Evolutionary conservation across 441 rosid species (phyloP), one percentile per base, ranked within the genome.

Genomic region (Eugenia klotzschiana): DNA sequence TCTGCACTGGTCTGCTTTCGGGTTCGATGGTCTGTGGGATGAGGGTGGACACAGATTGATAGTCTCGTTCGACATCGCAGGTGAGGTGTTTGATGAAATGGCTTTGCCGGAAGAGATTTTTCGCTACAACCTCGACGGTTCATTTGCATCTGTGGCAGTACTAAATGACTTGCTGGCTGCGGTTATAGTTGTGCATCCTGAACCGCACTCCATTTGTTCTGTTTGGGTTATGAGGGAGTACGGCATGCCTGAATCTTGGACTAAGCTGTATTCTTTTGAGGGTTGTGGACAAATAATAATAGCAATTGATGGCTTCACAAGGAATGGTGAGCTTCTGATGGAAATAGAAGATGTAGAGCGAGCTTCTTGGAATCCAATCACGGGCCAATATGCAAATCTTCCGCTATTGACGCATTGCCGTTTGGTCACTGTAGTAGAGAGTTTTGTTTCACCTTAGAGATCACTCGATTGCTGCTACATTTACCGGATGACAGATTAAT

Each of bases 131-230:
- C 14, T 2, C 6, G 37, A 14, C 9, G 8, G 9, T 26, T 6
- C 4, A 27, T 4, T 3, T 3, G 9, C 26, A 5, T 27, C 4
- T 27, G 4, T 57, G 20, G 15, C 22, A 0, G 2, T 26, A 14
- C 27, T 26, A 4, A 26, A 57, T 57, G 69, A 14, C 37, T 26
- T 57, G 69, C 69, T 57, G 69, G 69, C 22, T 27, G 20, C 14
- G 1, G 20, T 0, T 6, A 18, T 0, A 26, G 9, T 6, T 26
- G 18, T 0, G 69, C 2, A 26, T 57, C 37, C 20, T 14, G 18
- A 12, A 57, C 33, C 1, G 20, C 37, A 6, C 6, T 14, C 33
- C 18, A 6, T 7, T 26, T 57, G 9, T 57, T 57, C 69, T 29
- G 33, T 57, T 57, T 57, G 69, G 37, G 69, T 57, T 57, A 57